Evolutionary conservation across 140 eudicot species (phyloP), one percentile per base, ranked within the genome.

Genomic region (Bidens hawaiensis): DNA sequence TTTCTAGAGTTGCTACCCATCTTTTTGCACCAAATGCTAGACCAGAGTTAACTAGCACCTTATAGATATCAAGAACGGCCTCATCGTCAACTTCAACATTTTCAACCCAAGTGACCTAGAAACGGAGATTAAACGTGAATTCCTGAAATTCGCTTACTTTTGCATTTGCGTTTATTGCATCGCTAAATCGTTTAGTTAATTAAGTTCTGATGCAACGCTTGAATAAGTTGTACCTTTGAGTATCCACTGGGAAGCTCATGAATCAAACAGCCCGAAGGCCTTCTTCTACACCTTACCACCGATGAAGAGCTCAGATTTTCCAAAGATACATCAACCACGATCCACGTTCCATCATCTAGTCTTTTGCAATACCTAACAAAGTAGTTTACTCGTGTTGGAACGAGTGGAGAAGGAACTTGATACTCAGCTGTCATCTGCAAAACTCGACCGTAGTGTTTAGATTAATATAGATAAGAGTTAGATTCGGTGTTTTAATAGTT

Each of bases 261-360:
- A 63, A 93, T 93, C 56, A 93, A 64, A 72, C 99, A 93, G 21
- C 99, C 99, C 0, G 99, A 93, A 9, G 97, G 96, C 81, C 97
- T 80, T 81, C 94, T 72, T 38, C 96, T 76, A 52, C 90, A 82
- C 63, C 95, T 78, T 41, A 81, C 54, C 14, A 77, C 46, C 3
- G 85, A 62, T 36, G 78, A 62, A 7, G 94, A 87, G 46, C 85
- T 86, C 40, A 93, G 45, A 72, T 40, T 81, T 53, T 93, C 99
- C 71, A 93, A 62, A 24, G 99, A 93, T 11, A 93, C 96, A 73
- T 93, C 99, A 28, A 86, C 96, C 25, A 93, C 94, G 2, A 80
- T 95, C 99, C 99, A 93, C 8, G 73, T 88, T 28, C 93, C 96
- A 31, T 93, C 87, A 15, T 59, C 61, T 48, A 80, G 96, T 28